These are phyloP conservation scores for Penicillium crystallinum DNA, from an alignment of 495 filamentous ascomycete genomes.

Conservation along the genomic window DNA sequence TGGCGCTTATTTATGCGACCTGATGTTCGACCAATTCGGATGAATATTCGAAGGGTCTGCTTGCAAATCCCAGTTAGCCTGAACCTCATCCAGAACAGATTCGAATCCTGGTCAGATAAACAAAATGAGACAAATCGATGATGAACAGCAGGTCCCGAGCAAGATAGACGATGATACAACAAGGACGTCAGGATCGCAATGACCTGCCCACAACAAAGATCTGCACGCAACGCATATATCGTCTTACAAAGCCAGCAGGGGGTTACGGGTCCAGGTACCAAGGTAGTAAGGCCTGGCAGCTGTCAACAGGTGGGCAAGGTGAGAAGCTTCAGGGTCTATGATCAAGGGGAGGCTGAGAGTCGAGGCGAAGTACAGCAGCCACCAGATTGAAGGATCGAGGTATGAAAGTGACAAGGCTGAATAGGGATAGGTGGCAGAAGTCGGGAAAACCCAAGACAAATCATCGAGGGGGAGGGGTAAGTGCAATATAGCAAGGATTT, in stretches of 20 bases:
- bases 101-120: not conserved
- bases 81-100: not conserved
- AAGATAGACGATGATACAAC: constrained; percentile 5
- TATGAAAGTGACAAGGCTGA: not conserved
- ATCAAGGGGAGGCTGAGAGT: not conserved
- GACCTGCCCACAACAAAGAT: not conserved
- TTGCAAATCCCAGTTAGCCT: constrained; percentile 9
- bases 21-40: constrained; percentile 5
- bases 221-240: constrained; percentile 1
- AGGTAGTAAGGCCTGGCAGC: not conserved
- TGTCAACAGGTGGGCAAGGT: not conserved
- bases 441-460: not conserved
- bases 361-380: not conserved
- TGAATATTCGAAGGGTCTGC: constrained; percentile 3
- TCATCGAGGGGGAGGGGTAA: not conserved
- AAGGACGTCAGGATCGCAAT: not conserved
- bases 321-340: not conserved
- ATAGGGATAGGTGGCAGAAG: not conserved
- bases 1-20: constrained; percentile 7
- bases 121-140: constrained; percentile 1
- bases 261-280: constrained; percentile 5
- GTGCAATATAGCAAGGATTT: constrained; percentile 3
- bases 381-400: not conserved
- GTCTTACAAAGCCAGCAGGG: constrained; percentile 11
- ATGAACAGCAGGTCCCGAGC: not conserved